Evolutionary conservation across 257 asterid species (phyloP), one percentile per base, ranked within the genome.

Genomic region (Osmanthus fragrans): DNA sequence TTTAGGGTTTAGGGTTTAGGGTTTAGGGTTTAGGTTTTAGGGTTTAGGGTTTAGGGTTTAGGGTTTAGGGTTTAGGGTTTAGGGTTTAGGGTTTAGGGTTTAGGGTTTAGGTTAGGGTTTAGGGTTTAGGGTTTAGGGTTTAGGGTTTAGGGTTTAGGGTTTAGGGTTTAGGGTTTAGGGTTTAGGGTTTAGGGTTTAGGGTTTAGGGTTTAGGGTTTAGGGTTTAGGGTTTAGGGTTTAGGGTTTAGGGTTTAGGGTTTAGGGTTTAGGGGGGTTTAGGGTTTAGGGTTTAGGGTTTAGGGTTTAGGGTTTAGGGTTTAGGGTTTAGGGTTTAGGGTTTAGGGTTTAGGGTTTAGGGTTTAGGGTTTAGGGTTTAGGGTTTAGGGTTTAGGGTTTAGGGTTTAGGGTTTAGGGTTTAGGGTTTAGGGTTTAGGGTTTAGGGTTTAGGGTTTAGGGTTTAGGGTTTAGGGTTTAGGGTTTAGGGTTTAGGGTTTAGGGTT

Each of bases 71-170:
- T 74, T 74, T 21, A 21, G 71, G 36, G 58, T 74, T 36, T 33
- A 33, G 27, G 78, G 58, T 58, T 74, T 42, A 58, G 79, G 79
- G 73, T 64, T 75, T 27, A 42, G 71, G 81, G 81, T 49, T 69
- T 16, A 18, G 76, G 75, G 64, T 63, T 63, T 30, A n/a, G n/a
- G n/a, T n/a, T n/a, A 30, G 71, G 64, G 27, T 66, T 66, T 37
- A 60, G 29, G 36, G 39, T 5, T 36, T 36, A 5, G 39, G 39
- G 39, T 36, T 10, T 45, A 0, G 4, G 54, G 54, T 8, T 45
- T 45, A 5, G 4, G 54, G 54, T 56, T 42, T 70, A 9, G 6
- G 74, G 74, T 40, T 33, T 70, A 16, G 18, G 54, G 74, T 40
- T 42, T 72, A 1, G 27, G 76, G 65, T 21, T 72, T 45, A 3